phyloP scores from a whole-genome alignment of 805 yeast species.

The Ogataea paraovalis region DNA sequence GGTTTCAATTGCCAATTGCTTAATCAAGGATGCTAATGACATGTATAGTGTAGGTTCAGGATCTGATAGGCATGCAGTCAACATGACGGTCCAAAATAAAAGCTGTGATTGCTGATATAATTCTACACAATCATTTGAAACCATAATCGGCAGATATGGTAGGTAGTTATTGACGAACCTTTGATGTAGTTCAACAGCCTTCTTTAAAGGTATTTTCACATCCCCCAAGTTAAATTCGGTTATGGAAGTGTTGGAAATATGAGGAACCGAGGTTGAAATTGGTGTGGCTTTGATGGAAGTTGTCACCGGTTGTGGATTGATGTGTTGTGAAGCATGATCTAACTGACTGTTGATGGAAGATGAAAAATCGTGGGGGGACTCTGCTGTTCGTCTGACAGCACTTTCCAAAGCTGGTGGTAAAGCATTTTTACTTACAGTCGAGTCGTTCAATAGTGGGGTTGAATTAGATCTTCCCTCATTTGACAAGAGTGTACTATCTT shows the following conservation, averaged over 20 bases:
- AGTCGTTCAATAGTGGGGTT: slow-evolving; percentile 39
- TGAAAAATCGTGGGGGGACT: slow-evolving; percentile 22
- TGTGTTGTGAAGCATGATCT: not conserved
- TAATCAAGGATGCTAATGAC: slow-evolving; percentile 70
- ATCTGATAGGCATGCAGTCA: slow-evolving; percentile 81
- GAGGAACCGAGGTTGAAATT: not conserved
- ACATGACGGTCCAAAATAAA: slow-evolving; percentile 85
- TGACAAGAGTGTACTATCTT: slow-evolving; percentile 39
- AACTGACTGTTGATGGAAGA: not conserved
- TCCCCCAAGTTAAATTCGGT: slow-evolving; percentile 75
- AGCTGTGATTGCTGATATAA: slow-evolving; percentile 79
- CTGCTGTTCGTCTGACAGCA: slow-evolving; percentile 37
- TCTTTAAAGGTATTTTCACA: slow-evolving; percentile 58
- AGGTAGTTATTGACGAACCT: slow-evolving; percentile 62
- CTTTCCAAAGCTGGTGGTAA: slow-evolving; percentile 42
- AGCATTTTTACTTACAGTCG: slow-evolving; percentile 37
- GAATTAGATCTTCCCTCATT: slow-evolving; percentile 29
- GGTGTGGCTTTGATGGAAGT: not conserved
- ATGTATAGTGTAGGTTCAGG: slow-evolving; percentile 82
- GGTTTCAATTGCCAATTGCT: slow-evolving; percentile 83
- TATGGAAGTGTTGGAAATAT: slow-evolving; percentile 30
- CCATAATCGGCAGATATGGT: slow-evolving; percentile 77
- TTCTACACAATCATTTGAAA: slow-evolving; percentile 66
- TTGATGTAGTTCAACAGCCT: slow-evolving; percentile 70
- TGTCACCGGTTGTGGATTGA: not conserved